Evolutionary conservation across 1,284 basidiomycete species (phyloP).

Genomic region (Golubevia pallescens): DNA sequence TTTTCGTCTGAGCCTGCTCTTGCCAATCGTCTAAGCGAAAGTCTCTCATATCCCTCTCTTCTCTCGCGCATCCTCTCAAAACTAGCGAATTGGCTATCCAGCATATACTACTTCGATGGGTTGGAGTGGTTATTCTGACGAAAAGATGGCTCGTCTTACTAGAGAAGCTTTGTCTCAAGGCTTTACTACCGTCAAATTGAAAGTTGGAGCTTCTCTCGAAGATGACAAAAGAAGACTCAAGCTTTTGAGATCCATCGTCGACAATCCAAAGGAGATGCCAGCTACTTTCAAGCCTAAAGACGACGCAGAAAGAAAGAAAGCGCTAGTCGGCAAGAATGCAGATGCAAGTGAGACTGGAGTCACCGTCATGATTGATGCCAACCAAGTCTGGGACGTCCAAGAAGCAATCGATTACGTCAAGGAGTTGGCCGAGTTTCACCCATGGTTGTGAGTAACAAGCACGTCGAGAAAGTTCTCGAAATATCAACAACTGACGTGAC

Average conservation of each 20-base stretch:
- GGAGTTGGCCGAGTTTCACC: constrained; percentile 78
- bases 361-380: constrained; percentile 95
- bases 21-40: no score
- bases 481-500: no score
- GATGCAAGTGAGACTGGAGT: constrained; percentile 79
- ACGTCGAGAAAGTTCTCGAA: no score
- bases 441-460: constrained; percentile 79
- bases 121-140: constrained; percentile 75
- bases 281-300: constrained; percentile 10
- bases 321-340: constrained; percentile 77
- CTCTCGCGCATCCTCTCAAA: no score
- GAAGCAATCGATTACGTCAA: constrained; percentile 91
- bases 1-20: no score
- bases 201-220: constrained; percentile 82
- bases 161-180: constrained; percentile 82
- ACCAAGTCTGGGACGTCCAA: constrained; percentile 94
- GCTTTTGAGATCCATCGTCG: constrained; percentile 90
- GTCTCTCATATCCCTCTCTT: no score
- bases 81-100: no score
- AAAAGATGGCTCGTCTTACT: constrained; percentile 85
- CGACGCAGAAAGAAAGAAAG: constrained; percentile 15
- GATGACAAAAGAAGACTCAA: constrained; percentile 84
- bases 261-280: constrained; percentile 66
- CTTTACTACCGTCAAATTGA: constrained; percentile 66
- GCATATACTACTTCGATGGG: constrained; percentile 94